Evolutionary conservation across 306 rosid species (phyloP), one percentile per base, ranked within the genome.

Genomic region (Lathyrus aphaca): DNA sequence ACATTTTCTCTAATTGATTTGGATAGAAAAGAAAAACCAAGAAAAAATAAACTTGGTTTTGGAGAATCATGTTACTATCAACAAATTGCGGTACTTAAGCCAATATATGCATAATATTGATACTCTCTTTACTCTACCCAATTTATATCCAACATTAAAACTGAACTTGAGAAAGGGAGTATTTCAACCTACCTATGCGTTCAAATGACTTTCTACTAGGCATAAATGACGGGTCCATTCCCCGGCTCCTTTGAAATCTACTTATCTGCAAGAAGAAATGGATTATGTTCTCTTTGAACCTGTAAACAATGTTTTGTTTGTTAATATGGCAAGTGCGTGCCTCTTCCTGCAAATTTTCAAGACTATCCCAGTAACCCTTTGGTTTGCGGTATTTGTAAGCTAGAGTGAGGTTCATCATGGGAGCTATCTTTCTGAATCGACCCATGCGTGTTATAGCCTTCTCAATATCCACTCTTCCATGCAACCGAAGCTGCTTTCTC

Each of bases 141-240:
- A 76, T 90, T 87, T 38, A 86, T 75, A 79, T 90, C 96, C 70
- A 88, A 77, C 69, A 27, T 43, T 14, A 35, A 9, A 11, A 45
- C 30, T 10, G 25, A 64, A 59, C 51, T 35, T 53, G 71, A 59
- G 66, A 71, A 54, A n/a, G 35, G 55, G 32, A 32, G 2, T 45
- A 29, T 65, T 56, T 72, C 62, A 58, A 64, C 67, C 45, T 77
- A 86, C 98, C 98, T 73, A 97, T 97, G 12, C 97, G 97, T 70
- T 94, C 98, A 68, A 94, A 90, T 75, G 97, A 81, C 85, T 85
- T 94, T 77, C 98, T 85, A 66, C 98, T 94, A 0, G 98, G 98
- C 98, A 94, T 94, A 62, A 69, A 74, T 15, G 92, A 82, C 5
- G 84, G 89, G 70, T 94, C 98, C 97, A 94, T 90, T 70, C 96